Percentiles rank a stretch among this genome's conserved stretches.
Evolutionary conservation across 306 rosid species (phyloP).

Genomic region (Castanopsis chinensis): DNA sequence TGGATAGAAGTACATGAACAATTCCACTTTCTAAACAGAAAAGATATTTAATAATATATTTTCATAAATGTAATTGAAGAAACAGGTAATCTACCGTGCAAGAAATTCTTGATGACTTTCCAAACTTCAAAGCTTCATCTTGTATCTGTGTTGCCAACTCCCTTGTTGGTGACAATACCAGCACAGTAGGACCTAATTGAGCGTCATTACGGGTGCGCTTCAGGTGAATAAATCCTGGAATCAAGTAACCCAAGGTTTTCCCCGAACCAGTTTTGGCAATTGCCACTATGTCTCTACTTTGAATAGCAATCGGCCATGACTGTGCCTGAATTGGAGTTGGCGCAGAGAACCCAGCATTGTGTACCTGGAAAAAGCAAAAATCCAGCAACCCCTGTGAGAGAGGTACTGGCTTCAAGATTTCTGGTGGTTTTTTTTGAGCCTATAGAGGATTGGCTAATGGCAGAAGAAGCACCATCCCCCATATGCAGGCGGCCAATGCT

Average conservation of each 20-base stretch:
- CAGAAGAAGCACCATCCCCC: conserved; percentile 99
- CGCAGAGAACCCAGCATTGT: conserved; percentile 91
- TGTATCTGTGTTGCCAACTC: conserved; percentile 98
- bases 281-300: conserved; percentile 93
- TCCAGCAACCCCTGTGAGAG: conserved; percentile 57
- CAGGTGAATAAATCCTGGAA: conserved; percentile 88
- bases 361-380: conserved; percentile 89
- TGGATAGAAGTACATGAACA: background rate
- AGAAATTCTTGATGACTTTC: conserved; percentile 76
- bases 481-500: conserved; percentile 80
- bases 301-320: conserved; percentile 99
- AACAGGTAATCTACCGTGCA: conserved; percentile 59
- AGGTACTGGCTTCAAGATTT: conserved; percentile 24
- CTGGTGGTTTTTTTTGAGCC: conserved; percentile 43
- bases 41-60: background rate
- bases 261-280: conserved; percentile 99
- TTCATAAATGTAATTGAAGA: background rate
- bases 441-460: conserved; percentile 53
- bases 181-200: conserved; percentile 72
- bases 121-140: conserved; percentile 96
- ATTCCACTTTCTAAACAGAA: background rate
- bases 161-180: conserved; percentile 96
- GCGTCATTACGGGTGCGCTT: conserved; percentile 69
- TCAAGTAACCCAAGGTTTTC: conserved; percentile 92
- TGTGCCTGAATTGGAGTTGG: conserved; percentile 99